Evolutionary conservation across 1,139 yeast species (phyloP).

Genomic region (Scheffersomyces segobiensis): DNA sequence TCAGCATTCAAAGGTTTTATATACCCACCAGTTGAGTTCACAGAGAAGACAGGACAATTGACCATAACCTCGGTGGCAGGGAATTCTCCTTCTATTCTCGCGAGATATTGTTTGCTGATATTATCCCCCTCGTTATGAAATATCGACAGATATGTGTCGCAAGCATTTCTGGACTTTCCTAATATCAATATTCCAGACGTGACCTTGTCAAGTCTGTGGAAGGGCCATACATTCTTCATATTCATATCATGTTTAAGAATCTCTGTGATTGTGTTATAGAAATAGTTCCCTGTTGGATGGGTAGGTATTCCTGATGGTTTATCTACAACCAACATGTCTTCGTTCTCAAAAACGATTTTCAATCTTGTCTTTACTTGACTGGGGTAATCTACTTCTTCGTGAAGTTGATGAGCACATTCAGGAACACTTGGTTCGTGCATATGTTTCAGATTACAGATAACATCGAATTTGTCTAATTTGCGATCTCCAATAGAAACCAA

Average conservation of each 20-base stretch:
- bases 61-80: conserved; percentile 33
- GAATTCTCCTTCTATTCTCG: conserved; percentile 59
- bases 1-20: conserved; percentile 31
- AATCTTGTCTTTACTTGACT: conserved; percentile 19
- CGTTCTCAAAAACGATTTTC: conserved; percentile 48
- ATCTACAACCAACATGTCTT: conserved; percentile 56
- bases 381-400: conserved; percentile 2
- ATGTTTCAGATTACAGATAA: conserved; percentile 48
- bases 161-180: conserved; percentile 49
- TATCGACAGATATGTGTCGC: conserved; percentile 41
- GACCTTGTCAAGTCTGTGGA: conserved; percentile 70
- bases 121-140: conserved; percentile 37
- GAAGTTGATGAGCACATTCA: conserved; percentile 18
- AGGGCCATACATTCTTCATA: conserved; percentile 47
- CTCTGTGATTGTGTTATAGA: conserved; percentile 62
- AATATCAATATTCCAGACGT: conserved; percentile 74
- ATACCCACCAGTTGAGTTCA: conserved; percentile 38
- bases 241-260: conserved; percentile 45
- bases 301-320: conserved; percentile 81
- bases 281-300: conserved; percentile 73
- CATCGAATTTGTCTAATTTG: conserved; percentile 47
- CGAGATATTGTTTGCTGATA: conserved; percentile 54
- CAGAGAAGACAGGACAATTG: conserved; percentile 37
- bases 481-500: conserved; percentile 21
- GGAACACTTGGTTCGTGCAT: conserved; percentile 64